Evolutionary conservation across 129 eudicot genomes (phyloP).

Genomic region (Smallanthus sonchifolius): DNA sequence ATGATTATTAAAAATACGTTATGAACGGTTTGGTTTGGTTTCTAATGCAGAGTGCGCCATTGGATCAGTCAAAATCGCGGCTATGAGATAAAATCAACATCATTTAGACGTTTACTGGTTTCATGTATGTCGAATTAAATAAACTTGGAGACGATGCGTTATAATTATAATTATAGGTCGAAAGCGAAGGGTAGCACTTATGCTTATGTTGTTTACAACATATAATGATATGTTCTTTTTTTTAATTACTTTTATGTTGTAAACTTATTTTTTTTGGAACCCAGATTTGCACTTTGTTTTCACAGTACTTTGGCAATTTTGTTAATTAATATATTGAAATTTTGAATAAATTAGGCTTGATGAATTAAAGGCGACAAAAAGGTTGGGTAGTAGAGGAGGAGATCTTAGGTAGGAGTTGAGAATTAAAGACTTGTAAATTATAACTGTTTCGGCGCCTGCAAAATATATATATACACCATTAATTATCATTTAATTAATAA

Average conservation of each 20-base stretch:
- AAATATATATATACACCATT: too few relatives aligned
- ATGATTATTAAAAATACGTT: not conserved
- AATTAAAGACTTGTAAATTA: not conserved
- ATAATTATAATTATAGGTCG: constrained; percentile 1
- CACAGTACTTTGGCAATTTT: not conserved
- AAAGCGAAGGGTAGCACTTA: not conserved
- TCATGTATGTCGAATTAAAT: constrained; percentile 7
- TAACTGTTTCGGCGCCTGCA: too few relatives aligned
- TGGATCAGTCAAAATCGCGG: constrained; percentile 54
- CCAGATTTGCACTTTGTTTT: not conserved
- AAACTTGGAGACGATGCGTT: not conserved
- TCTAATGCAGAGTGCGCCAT: constrained; percentile 45
- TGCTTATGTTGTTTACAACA: not conserved
- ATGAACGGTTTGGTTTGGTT: constrained; percentile 1
- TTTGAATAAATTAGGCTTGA: too few relatives aligned
- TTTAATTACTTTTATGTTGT: not conserved
- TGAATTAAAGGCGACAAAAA: not conserved
- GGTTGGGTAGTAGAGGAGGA: not conserved
- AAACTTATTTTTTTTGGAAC: not conserved
- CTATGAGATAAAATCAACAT: constrained; percentile 27
- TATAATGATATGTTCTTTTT: not conserved
- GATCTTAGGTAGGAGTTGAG: not conserved
- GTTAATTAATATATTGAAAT: not conserved
- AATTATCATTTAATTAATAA: too few relatives aligned
- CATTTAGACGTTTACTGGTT: not conserved